Evolutionary conservation across 2,329 filamentous ascomycete species (phyloP).

Genomic region (Graphilbum fragrans): DNA sequence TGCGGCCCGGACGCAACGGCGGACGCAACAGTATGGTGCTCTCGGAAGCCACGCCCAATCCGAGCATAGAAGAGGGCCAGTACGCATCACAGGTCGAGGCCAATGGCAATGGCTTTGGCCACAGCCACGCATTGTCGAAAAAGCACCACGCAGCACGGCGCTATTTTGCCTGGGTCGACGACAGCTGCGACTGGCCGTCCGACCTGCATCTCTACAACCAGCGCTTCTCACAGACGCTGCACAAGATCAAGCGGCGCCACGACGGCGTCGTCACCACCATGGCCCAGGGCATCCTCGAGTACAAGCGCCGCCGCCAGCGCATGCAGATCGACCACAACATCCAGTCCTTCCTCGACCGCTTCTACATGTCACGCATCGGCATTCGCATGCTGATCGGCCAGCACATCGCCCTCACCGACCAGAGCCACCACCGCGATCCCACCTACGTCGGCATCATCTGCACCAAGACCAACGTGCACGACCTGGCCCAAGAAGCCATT

Average conservation of each 20-base stretch:
- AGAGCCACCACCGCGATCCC: conserved; percentile 77
- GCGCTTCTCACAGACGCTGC: conserved; percentile 74
- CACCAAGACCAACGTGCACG: conserved; percentile 92
- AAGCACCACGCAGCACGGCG: conserved; percentile 48
- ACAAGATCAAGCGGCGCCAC: conserved; percentile 91
- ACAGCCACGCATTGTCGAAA: conserved; percentile 15
- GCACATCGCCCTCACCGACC: conserved; percentile 92
- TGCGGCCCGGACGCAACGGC: conserved; percentile 47
- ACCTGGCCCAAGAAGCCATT: conserved; percentile 92
- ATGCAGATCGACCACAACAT: conserved; percentile 98
- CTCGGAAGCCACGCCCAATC: conserved; percentile 77
- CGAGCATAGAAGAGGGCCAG: conserved; percentile 75
- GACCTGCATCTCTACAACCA: conserved; percentile 92
- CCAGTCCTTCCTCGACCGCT: conserved; percentile 93
- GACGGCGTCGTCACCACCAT: conserved; percentile 97
- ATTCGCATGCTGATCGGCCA: conserved; percentile 99
- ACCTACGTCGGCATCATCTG: conserved; percentile 98
- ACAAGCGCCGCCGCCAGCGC: conserved; percentile 89
- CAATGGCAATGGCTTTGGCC: conserved; percentile 28
- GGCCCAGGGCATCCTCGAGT: conserved; percentile 94
- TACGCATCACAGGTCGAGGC: conserved; percentile 45
- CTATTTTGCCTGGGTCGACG: conserved; percentile 89
- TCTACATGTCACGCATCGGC: conserved; percentile 99
- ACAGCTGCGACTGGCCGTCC: conserved; percentile 80
- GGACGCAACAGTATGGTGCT: conserved; percentile 47